Percentiles rank a stretch among this genome's conserved stretches.
These are phyloP conservation scores for Moricandia moricandioides DNA, from an alignment of 345 rosid species.

Conservation along the genomic window DNA sequence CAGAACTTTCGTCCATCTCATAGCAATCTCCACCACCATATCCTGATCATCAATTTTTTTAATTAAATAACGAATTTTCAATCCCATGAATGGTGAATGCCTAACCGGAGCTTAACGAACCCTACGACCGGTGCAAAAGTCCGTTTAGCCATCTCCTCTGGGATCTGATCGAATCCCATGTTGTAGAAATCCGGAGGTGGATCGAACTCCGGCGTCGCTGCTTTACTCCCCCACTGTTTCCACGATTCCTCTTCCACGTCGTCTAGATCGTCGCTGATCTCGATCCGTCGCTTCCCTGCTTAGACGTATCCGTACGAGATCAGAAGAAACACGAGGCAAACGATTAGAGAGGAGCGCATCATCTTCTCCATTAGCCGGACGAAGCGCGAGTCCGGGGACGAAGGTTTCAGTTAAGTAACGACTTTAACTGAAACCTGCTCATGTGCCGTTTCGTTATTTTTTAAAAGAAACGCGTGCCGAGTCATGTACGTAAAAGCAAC, in stretches of 20 bases:
- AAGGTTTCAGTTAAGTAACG: background rate
- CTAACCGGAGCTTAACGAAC: conserved; percentile 82
- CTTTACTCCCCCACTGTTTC: conserved; percentile 82
- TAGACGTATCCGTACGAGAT: conserved; percentile 34
- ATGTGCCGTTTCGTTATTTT: background rate
- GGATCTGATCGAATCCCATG: conserved; percentile 58
- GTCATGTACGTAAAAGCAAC: background rate
- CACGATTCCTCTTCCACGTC: conserved; percentile 81
- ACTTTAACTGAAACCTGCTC: background rate
- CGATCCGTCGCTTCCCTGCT: conserved; percentile 59
- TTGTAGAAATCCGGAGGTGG: conserved; percentile 67
- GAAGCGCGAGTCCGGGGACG: too few relatives aligned
- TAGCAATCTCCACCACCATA: conserved; percentile 57
- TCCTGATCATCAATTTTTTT: conserved; percentile 12
- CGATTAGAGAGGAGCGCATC: background rate
- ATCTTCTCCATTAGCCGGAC: conserved; percentile 6
- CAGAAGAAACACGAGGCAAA: conserved; percentile 26
- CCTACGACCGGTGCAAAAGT: conserved; percentile 64
- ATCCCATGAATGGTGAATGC: conserved; percentile 14
- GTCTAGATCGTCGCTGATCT: conserved; percentile 76
- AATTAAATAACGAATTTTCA: background rate
- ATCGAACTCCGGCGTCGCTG: conserved; percentile 42
- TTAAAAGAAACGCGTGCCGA: background rate
- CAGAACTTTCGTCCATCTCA: conserved; percentile 68
- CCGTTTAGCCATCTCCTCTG: conserved; percentile 58